These are phyloP conservation scores for Nicotiana benthamiana DNA, from an alignment of 257 asterid species.

Conservation along the genomic window DNA sequence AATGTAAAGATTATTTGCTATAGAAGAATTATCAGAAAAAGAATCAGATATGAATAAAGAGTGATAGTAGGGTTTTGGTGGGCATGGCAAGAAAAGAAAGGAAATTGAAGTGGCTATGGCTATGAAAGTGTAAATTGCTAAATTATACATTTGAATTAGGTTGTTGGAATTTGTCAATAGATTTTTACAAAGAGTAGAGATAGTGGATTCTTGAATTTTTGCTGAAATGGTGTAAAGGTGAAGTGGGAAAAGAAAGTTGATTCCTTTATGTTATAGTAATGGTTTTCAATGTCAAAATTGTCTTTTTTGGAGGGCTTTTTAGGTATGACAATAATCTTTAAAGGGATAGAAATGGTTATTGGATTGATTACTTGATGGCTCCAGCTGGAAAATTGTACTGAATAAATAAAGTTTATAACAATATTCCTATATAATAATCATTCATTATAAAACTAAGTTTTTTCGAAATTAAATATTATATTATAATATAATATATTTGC, in stretches of 20 bases:
- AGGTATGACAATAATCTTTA: neutral
- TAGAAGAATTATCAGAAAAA: conserved; percentile 40
- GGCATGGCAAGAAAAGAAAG: conserved; percentile 20
- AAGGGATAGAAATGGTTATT: neutral
- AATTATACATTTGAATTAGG: conserved; percentile 21
- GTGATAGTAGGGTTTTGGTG: conserved; percentile 46
- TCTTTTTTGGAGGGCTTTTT: neutral
- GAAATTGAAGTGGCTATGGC: conserved; percentile 28
- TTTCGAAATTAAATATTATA: too few relatives aligned
- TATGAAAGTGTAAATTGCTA: conserved; percentile 25
- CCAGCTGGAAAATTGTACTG: too few relatives aligned
- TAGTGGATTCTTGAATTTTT: neutral
- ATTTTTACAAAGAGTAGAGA: neutral
- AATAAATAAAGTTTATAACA: too few relatives aligned
- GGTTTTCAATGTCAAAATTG: neutral
- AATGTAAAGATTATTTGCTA: conserved; percentile 52
- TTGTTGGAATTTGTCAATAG: neutral
- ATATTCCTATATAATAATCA: too few relatives aligned
- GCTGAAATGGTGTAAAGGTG: neutral
- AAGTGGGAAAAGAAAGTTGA: neutral
- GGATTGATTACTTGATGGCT: too few relatives aligned
- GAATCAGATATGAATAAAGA: conserved; percentile 47
- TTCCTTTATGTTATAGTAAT: neutral
- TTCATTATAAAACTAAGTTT: too few relatives aligned
- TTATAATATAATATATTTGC: too few relatives aligned